Evolutionary conservation across 2,329 filamentous ascomycete genomes (phyloP).

Genomic region (Epichloe brachyelytri): DNA sequence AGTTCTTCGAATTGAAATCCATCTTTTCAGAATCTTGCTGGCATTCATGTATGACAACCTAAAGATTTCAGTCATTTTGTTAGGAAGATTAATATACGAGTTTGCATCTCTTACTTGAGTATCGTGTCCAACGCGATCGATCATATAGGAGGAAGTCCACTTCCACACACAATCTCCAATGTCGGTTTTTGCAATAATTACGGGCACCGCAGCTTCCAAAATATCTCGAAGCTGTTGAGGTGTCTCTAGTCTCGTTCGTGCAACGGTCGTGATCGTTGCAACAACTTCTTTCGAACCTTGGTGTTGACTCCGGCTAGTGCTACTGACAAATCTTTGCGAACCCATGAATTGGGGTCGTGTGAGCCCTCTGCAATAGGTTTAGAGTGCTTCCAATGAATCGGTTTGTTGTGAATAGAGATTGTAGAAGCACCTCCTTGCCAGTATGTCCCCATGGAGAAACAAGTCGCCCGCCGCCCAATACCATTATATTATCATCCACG

Average conservation of each 20-base stretch:
- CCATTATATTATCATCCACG: slow-evolving; percentile 37
- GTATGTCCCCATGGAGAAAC: slow-evolving; percentile 80
- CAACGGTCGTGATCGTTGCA: slow-evolving; percentile 25
- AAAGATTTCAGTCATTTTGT: neutral
- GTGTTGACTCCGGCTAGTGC: slow-evolving; percentile 1
- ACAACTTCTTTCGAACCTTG: slow-evolving; percentile 1
- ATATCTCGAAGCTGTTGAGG: slow-evolving; percentile 46
- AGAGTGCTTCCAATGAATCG: neutral
- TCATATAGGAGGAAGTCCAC: slow-evolving; percentile 61
- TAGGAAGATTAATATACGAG: neutral
- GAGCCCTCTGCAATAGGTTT: neutral
- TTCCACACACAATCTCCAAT: slow-evolving; percentile 52
- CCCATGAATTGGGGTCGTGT: slow-evolving; percentile 12
- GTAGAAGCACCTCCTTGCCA: slow-evolving; percentile 56
- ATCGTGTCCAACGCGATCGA: slow-evolving; percentile 44
- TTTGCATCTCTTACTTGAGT: slow-evolving; percentile 38
- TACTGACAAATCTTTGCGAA: slow-evolving; percentile 15
- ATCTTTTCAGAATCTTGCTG: slow-evolving; percentile 42
- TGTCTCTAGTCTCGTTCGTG: slow-evolving; percentile 37
- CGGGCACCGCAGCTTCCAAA: slow-evolving; percentile 39
- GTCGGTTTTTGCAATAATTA: slow-evolving; percentile 49
- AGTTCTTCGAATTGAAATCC: slow-evolving; percentile 78
- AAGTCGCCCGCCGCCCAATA: slow-evolving; percentile 76
- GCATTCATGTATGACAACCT: slow-evolving; percentile 66
- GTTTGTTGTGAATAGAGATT: slow-evolving; percentile 14